phyloP scores from a whole-genome alignment of 2,329 filamentous ascomycete species.

The Scolecobasidium constrictum region DNA sequence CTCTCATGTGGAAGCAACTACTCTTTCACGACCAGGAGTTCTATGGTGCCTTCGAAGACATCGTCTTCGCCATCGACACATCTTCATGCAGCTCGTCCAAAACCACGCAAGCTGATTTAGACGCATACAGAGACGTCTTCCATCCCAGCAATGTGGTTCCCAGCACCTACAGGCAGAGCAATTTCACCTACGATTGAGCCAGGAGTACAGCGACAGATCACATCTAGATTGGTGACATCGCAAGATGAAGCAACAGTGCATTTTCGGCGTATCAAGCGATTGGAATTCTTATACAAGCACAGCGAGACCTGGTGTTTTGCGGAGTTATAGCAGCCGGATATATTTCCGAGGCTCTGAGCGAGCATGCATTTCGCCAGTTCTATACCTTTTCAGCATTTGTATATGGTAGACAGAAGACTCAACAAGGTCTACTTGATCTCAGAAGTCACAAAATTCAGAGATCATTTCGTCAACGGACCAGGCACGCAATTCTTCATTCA shows the following conservation, averaged over 20 bases:
- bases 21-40: constrained; percentile 34
- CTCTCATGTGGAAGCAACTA: constrained; percentile 32
- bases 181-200: background rate
- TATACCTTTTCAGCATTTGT: background rate
- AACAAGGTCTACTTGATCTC: too few relatives aligned
- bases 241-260: background rate
- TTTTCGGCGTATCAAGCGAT: background rate
- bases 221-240: too few relatives aligned
- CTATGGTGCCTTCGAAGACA: constrained; percentile 30
- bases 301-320: background rate
- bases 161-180: constrained; percentile 18
- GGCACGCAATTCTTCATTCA: too few relatives aligned
- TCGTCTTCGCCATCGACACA: constrained; percentile 34
- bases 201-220: too few relatives aligned
- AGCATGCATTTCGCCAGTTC: too few relatives aligned
- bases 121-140: constrained; percentile 19
- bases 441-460: too few relatives aligned
- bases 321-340: too few relatives aligned
- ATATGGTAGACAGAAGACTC: too few relatives aligned
- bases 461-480: too few relatives aligned
- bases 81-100: constrained; percentile 7
- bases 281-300: background rate
- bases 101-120: constrained; percentile 7
- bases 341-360: too few relatives aligned
- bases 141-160: constrained; percentile 27